Conservation (phyloP, 2,329 filamentous ascomycete species). For the Xylaria sp. region DNA sequence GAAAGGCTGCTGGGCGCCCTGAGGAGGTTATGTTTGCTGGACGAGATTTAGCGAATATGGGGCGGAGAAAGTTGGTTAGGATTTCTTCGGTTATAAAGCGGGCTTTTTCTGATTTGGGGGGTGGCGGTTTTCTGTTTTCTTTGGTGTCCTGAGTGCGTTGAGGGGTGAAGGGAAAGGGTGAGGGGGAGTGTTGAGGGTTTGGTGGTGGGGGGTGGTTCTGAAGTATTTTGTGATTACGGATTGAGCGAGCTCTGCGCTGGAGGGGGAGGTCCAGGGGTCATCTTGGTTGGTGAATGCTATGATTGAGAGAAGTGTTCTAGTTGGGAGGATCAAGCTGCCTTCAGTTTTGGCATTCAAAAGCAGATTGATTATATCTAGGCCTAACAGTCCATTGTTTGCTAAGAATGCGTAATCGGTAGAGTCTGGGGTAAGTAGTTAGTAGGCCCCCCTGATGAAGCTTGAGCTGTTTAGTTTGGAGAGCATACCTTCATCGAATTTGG, state of each 20-base stretch:
- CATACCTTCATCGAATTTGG: slow-evolving; percentile 34
- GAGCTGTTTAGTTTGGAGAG: background rate
- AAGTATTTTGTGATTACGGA: slow-evolving; percentile 29
- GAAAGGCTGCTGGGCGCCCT: slow-evolving; percentile 59
- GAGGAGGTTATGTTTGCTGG: slow-evolving; percentile 60
- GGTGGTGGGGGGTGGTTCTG: background rate
- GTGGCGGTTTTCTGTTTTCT: background rate
- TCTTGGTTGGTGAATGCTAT: slow-evolving; percentile 37
- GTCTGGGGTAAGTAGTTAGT: slow-evolving; percentile 20
- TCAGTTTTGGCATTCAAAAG: slow-evolving; percentile 30
- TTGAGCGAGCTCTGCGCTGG: slow-evolving; percentile 22
- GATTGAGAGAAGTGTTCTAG: slow-evolving; percentile 38
- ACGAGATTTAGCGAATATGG: slow-evolving; percentile 66
- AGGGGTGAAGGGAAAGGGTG: background rate
- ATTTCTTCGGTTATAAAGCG: slow-evolving; percentile 60
- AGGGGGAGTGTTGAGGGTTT: background rate
- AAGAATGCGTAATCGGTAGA: slow-evolving; percentile 33
- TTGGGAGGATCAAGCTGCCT: slow-evolving; percentile 20
- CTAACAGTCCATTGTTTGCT: slow-evolving; percentile 32
- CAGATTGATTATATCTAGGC: slow-evolving; percentile 35
- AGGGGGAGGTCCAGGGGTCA: slow-evolving; percentile 36
- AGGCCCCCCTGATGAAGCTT: background rate
- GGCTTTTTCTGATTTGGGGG: slow-evolving; percentile 4
- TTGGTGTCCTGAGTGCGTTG: background rate
- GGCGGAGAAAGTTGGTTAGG: slow-evolving; percentile 67